Percentiles rank a stretch among this genome's conserved stretches.
Evolutionary conservation across 768 basidiomycete species (phyloP).

Genomic region (Lentinula edodes): DNA sequence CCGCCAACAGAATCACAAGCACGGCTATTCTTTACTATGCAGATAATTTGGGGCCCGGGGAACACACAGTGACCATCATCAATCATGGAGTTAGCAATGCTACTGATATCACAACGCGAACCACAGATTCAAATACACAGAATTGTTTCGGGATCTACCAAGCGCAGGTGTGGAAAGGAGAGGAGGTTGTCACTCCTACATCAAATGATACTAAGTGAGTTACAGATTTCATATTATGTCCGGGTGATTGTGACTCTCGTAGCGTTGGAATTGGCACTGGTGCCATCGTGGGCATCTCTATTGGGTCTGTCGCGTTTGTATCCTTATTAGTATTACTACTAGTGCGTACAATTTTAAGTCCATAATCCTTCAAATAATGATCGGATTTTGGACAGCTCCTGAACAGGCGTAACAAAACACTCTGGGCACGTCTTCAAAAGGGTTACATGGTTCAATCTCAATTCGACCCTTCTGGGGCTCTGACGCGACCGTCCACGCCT

Average conservation of each 20-base stretch:
- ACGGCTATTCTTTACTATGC: conserved; percentile 15
- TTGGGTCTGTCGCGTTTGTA: conserved; percentile 10
- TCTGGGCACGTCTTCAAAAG: conserved; percentile 19
- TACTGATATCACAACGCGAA: neutral
- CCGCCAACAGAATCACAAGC: conserved; percentile 12
- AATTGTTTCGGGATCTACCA: conserved; percentile 24
- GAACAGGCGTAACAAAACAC: conserved; percentile 18
- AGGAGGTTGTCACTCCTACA: neutral
- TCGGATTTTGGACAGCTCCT: conserved; percentile 12
- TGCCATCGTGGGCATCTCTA: conserved; percentile 12
- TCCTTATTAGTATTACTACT: conserved; percentile 12
- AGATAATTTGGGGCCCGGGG: conserved; percentile 17
- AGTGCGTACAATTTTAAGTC: conserved; percentile 9
- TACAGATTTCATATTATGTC: too few species aligned
- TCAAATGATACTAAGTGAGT: neutral
- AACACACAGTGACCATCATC: conserved; percentile 25
- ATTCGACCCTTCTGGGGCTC: conserved; percentile 12
- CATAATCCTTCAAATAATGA: neutral
- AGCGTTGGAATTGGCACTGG: conserved; percentile 2
- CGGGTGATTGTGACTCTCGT: too few species aligned
- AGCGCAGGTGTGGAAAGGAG: conserved; percentile 17
- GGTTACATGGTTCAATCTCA: conserved; percentile 25
- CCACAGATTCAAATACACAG: neutral
- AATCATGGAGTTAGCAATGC: conserved; percentile 17
- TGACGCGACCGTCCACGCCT: neutral